Base-by-base conservation (phyloP, 306 rosid species). In the Arachis hypogaea region DNA sequence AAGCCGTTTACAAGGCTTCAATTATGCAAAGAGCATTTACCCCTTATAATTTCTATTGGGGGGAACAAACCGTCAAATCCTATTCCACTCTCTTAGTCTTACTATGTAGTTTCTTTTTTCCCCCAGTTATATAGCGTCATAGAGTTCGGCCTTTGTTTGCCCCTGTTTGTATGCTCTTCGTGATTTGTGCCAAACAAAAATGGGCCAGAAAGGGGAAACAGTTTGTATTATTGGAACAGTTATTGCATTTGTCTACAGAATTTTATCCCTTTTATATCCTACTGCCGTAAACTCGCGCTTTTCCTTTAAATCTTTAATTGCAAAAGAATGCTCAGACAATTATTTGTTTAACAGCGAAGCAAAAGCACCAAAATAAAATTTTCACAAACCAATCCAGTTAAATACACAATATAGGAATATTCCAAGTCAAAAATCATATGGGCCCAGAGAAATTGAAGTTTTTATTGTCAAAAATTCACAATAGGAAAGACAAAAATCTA, bases 191-290 rank as follows among this genome's bases (percentile, higher is more conserved):
- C 68, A 43, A 57, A 73, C 51, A 47, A 64, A 64, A 55, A 63
- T 68, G 78, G 82, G 41, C 42, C 45, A 68, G 64, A 57, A 4
- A 9, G 62, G 42, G 12, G 40, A 63, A 47, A 69, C 29, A 70
- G 50, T 72, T 76, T 80, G 78, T 69, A 69, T 63, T 73, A 63
- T 71, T 77, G 43, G 59, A 68, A 41, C 59, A 63, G 72, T 64
- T 73, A 44, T 16, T 69, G 65, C 28, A 80, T 69, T 51, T 56
- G 63, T 79, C 72, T 61, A 70, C 79, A 69, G 45, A 74, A 64
- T 59, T 47, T 46, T 52, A 54, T 59, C 12, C 11, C 74, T 52
- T 4, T 52, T 52, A 52, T 14, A 46, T 7, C 6, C 59, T 46
- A 22, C 4, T 57, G 64, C 63, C 63, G 66, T 46, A 52, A n/a